Evolutionary conservation across 441 rosid species (phyloP).

Genomic region (Eutrema salsugineum): DNA sequence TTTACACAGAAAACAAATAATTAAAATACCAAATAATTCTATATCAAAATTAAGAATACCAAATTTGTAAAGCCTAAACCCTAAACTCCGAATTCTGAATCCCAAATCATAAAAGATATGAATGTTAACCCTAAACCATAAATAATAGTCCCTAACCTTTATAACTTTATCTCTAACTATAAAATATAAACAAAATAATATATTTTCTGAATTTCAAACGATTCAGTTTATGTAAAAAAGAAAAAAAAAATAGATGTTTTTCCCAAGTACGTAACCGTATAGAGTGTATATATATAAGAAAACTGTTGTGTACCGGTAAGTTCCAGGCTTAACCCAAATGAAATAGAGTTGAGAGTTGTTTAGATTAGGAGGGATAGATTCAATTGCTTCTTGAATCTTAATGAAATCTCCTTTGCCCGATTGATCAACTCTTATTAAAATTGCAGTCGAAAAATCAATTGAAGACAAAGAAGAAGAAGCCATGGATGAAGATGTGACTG

Average conservation of each 20-base stretch:
- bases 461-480: conserved; percentile 24
- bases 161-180: neutral
- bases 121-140: neutral
- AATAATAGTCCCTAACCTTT: neutral
- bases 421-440: conserved; percentile 57
- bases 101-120: neutral
- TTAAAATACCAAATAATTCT: neutral
- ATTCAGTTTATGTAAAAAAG: neutral
- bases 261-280: neutral
- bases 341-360: conserved; percentile 36
- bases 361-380: conserved; percentile 47
- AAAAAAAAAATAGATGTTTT: neutral
- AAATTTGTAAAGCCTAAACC: no score
- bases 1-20: neutral
- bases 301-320: conserved; percentile 42
- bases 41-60: neutral
- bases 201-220: neutral
- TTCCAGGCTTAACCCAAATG: conserved; percentile 70
- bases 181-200: neutral
- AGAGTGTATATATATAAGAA: neutral
- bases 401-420: conserved; percentile 64
- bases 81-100: neutral
- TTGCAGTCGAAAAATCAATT: conserved; percentile 40
- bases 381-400: conserved; percentile 68
- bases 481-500: conserved; percentile 13